Base-by-base conservation (phyloP, 129 eudicot species). In the Ambrosia trifida region DNA sequence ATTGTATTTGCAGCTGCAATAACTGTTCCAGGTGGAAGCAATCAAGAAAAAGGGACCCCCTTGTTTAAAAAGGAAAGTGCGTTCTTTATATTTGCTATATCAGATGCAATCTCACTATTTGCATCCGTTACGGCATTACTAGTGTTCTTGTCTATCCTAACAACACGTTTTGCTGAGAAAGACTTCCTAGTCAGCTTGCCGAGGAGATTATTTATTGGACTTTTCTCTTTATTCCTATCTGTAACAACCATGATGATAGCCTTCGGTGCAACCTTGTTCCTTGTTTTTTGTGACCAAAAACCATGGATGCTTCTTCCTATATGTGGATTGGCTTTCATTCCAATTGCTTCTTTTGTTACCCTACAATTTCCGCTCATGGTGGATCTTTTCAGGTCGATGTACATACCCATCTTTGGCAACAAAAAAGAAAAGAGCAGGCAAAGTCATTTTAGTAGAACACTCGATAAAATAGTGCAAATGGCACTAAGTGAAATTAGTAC, bases 1-100 rank as follows among this genome's bases (percentile, higher is more conserved):
- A 16, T 50, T 4, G 56, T 50, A n/a, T 50, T 50, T 50, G 56
- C 56, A 4, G 56, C 56, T n/a, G 56, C 56, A 50, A 50, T 50
- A n/a, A 50, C 56, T 1, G 56, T 50, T 1, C 56, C 56, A 0
- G 56, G 56, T n/a, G 56, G 56, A 50, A 50, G 24, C 9, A 16
- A 16, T n/a, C 56, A 50, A 50, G 20, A 50, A 50, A n/a, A 50
- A 4, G 56, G 56, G 24, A 50, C 56, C 56, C 56, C n/a, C n/a
- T 46, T 46, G 52, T 46, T 46, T 46, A 46, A 46, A 46, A 46
- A 12, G 52, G 52, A 46, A 12, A 11, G 18, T 12, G 52, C 52
- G 14, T 46, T 46, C 17, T 11, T 46, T 46, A 13, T 46, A 4
- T 46, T 46, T 13, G 52, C 52, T 46, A 46, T 46, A 12, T 46